These are phyloP conservation scores for Marasmius sp. DNA, from an alignment of 1,284 basidiomycete species.

Conservation along the genomic window DNA sequence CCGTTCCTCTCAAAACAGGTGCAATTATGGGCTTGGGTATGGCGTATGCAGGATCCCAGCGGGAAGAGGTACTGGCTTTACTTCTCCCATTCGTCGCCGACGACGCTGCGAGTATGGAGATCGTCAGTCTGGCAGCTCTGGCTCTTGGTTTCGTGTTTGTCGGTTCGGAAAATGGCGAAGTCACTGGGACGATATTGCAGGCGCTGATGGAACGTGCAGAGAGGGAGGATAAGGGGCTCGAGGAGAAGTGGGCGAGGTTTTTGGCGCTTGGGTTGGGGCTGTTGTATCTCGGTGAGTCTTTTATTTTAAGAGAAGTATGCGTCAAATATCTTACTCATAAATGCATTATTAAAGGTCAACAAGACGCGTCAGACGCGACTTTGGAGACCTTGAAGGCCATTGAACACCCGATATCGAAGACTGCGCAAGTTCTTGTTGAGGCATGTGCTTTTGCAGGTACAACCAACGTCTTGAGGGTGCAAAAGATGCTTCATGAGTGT, in stretches of 20 bases:
- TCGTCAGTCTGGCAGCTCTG: slow-evolving; percentile 84
- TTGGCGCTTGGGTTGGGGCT: slow-evolving; percentile 90
- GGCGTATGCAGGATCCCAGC: slow-evolving; percentile 91
- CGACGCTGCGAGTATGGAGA: slow-evolving; percentile 84
- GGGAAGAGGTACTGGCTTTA: slow-evolving; percentile 81
- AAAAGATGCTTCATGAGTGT: slow-evolving; percentile 91
- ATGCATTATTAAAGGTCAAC: slow-evolving; percentile 56
- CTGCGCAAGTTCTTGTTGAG: slow-evolving; percentile 91
- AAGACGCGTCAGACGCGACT: slow-evolving; percentile 93
- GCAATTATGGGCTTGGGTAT: slow-evolving; percentile 92
- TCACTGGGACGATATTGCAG: slow-evolving; percentile 88
- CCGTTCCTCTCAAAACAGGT: slow-evolving; percentile 80
- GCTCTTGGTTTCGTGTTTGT: slow-evolving; percentile 95
- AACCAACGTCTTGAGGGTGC: slow-evolving; percentile 94
- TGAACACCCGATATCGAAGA: slow-evolving; percentile 89
- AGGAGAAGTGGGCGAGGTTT: slow-evolving; percentile 94
- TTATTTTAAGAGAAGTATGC: neutral
- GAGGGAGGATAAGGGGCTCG: slow-evolving; percentile 71
- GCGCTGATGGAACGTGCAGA: slow-evolving; percentile 90
- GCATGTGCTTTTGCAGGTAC: slow-evolving; percentile 95
- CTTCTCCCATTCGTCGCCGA: slow-evolving; percentile 84
- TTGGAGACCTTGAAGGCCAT: slow-evolving; percentile 95
- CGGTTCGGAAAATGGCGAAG: slow-evolving; percentile 93
- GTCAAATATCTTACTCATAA: neutral
- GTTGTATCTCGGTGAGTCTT: slow-evolving; percentile 81